These are phyloP conservation scores for Shiraia sp. DNA, from an alignment of 2,329 filamentous ascomycete genomes.

Conservation along the genomic window DNA sequence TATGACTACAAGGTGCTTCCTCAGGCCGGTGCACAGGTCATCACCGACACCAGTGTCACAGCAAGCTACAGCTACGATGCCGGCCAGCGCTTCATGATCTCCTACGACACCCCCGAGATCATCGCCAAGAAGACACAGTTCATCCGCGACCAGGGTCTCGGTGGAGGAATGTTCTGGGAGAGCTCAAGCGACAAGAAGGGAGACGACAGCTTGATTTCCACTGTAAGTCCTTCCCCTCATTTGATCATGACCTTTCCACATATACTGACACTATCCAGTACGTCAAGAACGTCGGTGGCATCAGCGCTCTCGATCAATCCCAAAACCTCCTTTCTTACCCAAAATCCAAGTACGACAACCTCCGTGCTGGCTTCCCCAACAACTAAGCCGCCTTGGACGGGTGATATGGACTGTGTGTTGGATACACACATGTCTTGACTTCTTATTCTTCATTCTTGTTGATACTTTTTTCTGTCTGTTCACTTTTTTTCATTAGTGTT, in stretches of 20 bases:
- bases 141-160: slow-evolving; percentile 32
- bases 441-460: no score
- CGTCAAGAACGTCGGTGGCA: slow-evolving; percentile 62
- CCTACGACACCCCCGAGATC: slow-evolving; percentile 41
- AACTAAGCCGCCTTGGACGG: slow-evolving; percentile 12
- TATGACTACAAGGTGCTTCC: slow-evolving; percentile 45
- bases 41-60: slow-evolving; percentile 22
- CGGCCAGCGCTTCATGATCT: slow-evolving; percentile 27
- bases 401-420: neutral
- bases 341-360: slow-evolving; percentile 70
- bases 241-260: no score
- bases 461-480: no score
- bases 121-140: slow-evolving; percentile 31
- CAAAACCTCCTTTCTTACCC: slow-evolving; percentile 68
- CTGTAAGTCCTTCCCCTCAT: slow-evolving; percentile 34
- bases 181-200: slow-evolving; percentile 39
- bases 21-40: slow-evolving; percentile 24
- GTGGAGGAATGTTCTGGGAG: slow-evolving; percentile 48
- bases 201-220: slow-evolving; percentile 33
- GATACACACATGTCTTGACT: no score
- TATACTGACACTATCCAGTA: slow-evolving; percentile 25
- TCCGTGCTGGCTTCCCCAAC: slow-evolving; percentile 43
- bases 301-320: slow-evolving; percentile 53
- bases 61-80: slow-evolving; percentile 41
- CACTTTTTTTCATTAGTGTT: no score